phyloP scores from a whole-genome alignment of 768 basidiomycete genomes.

The Collybia nuda region DNA sequence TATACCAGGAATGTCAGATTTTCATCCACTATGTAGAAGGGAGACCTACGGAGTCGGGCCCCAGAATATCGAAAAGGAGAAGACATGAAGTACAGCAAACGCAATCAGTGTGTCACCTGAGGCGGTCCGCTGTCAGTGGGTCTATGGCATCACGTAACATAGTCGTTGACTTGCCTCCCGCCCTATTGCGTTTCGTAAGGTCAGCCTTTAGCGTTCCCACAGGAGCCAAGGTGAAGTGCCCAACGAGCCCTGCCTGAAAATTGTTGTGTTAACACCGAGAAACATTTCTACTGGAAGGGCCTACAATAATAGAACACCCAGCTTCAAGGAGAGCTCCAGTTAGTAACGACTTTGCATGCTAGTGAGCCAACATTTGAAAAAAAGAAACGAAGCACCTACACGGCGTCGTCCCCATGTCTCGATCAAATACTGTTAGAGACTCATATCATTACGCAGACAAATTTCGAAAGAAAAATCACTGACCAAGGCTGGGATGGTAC shows the following conservation, averaged over 20 bases:
- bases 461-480: conserved; percentile 13
- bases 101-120: conserved; percentile 66
- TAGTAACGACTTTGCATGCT: conserved; percentile 53
- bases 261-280: neutral
- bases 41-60: conserved; percentile 59
- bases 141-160: no score
- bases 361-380: neutral
- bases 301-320: conserved; percentile 59
- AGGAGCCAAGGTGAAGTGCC: conserved; percentile 65
- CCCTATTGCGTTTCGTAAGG: conserved; percentile 55
- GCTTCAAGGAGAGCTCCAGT: conserved; percentile 63
- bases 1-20: conserved; percentile 10
- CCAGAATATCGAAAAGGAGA: conserved; percentile 74
- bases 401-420: conserved; percentile 75
- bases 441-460: neutral
- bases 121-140: no score
- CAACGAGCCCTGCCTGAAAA: conserved; percentile 63
- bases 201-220: conserved; percentile 41
- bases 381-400: conserved; percentile 27
- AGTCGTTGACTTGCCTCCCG: conserved; percentile 36
- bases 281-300: conserved; percentile 10
- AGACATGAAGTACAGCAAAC: conserved; percentile 77
- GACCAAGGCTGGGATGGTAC: conserved; percentile 68
- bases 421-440: conserved; percentile 47
- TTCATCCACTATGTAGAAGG: neutral